Evolutionary conservation across 345 rosid species (phyloP).

Genomic region (Populus deltoides): DNA sequence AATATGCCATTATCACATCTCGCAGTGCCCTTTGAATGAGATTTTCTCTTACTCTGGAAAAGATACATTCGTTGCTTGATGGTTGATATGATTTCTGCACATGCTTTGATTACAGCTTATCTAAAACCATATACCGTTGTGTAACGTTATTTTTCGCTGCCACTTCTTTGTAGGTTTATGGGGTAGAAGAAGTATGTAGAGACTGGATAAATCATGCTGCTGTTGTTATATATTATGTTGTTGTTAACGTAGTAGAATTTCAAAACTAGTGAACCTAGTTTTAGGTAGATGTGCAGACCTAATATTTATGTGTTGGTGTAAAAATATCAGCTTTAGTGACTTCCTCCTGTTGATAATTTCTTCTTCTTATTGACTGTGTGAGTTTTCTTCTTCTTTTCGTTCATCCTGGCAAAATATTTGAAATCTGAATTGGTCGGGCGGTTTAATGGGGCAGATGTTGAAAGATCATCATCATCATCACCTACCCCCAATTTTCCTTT

Average conservation of each 20-base stretch:
- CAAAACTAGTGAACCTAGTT: not conserved
- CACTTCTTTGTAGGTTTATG: not conserved
- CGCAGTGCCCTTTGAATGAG: not conserved
- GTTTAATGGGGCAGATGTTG: not conserved
- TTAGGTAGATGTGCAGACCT: not conserved
- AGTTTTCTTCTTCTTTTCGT: too few species aligned
- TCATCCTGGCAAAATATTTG: too few species aligned
- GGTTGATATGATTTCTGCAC: not conserved
- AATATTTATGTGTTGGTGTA: not conserved
- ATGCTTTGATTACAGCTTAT: not conserved
- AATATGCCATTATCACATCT: not conserved
- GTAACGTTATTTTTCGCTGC: not conserved
- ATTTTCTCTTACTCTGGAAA: not conserved
- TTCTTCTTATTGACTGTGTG: not conserved
- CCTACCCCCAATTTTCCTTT: not conserved
- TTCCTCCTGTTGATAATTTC: not conserved
- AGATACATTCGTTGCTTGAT: not conserved
- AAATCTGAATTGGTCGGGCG: too few species aligned
- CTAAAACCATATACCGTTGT: not conserved
- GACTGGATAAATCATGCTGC: not conserved
- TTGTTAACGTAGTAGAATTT: not conserved
- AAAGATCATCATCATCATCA: not conserved
- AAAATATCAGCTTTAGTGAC: not conserved
- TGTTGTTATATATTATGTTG: not conserved
- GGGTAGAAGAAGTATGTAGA: not conserved